Percentiles rank a stretch among this genome's conserved stretches.
Evolutionary conservation across 2,329 filamentous ascomycete genomes (phyloP).

Genomic region (Xylaria arbuscula): DNA sequence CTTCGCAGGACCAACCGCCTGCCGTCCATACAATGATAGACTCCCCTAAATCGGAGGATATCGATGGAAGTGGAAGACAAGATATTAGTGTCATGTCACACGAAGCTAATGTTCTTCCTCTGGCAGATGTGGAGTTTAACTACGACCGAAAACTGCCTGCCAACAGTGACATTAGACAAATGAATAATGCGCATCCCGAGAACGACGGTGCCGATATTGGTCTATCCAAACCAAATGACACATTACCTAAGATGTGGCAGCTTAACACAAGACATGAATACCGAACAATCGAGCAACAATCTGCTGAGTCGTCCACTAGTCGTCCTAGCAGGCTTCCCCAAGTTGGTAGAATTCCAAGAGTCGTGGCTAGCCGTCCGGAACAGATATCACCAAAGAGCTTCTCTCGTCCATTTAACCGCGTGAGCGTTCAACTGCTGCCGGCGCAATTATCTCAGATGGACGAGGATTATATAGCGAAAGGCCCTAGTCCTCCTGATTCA

Average conservation of each 20-base stretch:
- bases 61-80: conserved; percentile 47
- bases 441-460: conserved; percentile 47
- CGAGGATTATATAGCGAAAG: conserved; percentile 60
- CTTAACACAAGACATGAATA: conserved; percentile 28
- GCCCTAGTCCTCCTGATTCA: conserved; percentile 58
- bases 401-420: conserved; percentile 79
- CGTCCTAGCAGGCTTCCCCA: conserved; percentile 77
- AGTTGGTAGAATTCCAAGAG: conserved; percentile 86
- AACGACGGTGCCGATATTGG: conserved; percentile 2
- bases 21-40: conserved; percentile 73
- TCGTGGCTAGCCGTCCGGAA: conserved; percentile 75
- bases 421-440: conserved; percentile 59
- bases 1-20: conserved; percentile 62
- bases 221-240: conserved; percentile 9
- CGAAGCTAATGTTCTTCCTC: conserved; percentile 57
- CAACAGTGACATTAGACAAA: conserved; percentile 24
- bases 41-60: conserved; percentile 62
- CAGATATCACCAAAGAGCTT: conserved; percentile 81
- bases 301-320: conserved; percentile 27
- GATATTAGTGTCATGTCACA: conserved; percentile 63
- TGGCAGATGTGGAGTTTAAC: conserved; percentile 24
- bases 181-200: background rate
- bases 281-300: background rate
- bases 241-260: conserved; percentile 31
- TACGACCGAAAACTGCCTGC: conserved; percentile 40